A percentile compares a stretch with the other conserved stretches of the same genome.
These are phyloP conservation scores for Nicotiana tabacum DNA, from an alignment of 257 asterid species.

Conservation along the genomic window DNA sequence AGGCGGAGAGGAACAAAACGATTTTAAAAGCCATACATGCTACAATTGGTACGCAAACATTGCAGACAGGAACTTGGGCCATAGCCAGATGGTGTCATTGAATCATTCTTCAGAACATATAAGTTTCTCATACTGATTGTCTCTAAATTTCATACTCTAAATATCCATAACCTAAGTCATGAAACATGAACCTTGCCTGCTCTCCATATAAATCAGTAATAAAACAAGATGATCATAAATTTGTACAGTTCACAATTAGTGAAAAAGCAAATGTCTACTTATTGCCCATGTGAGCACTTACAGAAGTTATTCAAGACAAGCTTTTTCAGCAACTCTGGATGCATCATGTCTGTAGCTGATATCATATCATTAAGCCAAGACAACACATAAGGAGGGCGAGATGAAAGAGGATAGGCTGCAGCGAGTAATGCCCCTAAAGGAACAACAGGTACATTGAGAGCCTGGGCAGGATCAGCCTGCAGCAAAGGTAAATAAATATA, in stretches of 20 bases:
- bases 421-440: conserved; percentile 89
- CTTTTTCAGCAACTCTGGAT: conserved; percentile 85
- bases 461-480: conserved; percentile 98
- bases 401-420: conserved; percentile 90
- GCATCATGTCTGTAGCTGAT: conserved; percentile 97
- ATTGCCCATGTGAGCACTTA: conserved; percentile 33
- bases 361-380: conserved; percentile 87
- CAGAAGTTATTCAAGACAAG: conserved; percentile 86
- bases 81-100: background rate
- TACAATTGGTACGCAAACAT: background rate
- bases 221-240: conserved; percentile 8
- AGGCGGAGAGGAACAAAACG: background rate
- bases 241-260: background rate
- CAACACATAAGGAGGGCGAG: conserved; percentile 81
- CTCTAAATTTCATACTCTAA: background rate
- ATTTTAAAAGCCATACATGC: background rate
- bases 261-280: background rate
- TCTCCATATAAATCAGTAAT: background rate
- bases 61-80: background rate
- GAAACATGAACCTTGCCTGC: background rate
- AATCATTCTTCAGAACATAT: background rate
- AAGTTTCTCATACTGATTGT: background rate
- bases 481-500: conserved; percentile 11
- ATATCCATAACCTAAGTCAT: conserved; percentile 2
- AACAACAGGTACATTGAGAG: conserved; percentile 89